A percentile compares a stretch with the other conserved stretches of the same genome.
Conservation (phyloP, 176 grass and related monocot species). For the Carex parvula region DNA sequence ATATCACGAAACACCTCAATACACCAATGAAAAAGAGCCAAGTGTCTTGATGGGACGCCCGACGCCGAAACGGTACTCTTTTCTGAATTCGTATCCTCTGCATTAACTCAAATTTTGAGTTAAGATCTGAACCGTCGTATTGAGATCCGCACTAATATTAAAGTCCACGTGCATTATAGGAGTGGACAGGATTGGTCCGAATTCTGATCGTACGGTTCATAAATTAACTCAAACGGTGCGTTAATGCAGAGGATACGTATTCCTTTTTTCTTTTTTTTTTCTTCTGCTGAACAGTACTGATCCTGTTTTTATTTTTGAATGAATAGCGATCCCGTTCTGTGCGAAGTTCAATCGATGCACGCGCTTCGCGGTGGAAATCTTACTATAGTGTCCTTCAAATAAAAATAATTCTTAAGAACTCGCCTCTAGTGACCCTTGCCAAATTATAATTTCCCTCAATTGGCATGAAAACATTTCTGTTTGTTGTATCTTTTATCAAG, state of each 20-base stretch:
- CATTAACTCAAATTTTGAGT: no score
- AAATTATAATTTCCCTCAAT: not conserved
- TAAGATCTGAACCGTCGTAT: no score
- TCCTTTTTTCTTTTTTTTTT: not conserved
- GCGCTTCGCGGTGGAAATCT: conserved; percentile 7
- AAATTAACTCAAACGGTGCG: no score
- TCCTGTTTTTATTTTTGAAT: not conserved
- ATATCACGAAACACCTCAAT: not conserved
- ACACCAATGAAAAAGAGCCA: not conserved
- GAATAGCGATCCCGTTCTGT: not conserved
- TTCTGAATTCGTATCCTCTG: no score
- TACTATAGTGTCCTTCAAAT: not conserved
- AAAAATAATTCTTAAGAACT: not conserved
- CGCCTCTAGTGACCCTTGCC: not conserved
- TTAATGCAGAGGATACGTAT: no score
- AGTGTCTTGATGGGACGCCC: not conserved
- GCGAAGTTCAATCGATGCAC: not conserved
- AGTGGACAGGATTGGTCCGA: no score
- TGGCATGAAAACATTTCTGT: not conserved
- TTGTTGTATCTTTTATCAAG: not conserved
- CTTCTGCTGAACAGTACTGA: not conserved
- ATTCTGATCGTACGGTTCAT: no score
- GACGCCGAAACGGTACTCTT: not conserved
- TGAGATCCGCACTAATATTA: no score
- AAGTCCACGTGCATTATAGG: no score